Percentiles rank a stretch among this genome's conserved stretches.
Evolutionary conservation across 305 asterid genomes (phyloP).

Genomic region (Fraxinus baroniana): DNA sequence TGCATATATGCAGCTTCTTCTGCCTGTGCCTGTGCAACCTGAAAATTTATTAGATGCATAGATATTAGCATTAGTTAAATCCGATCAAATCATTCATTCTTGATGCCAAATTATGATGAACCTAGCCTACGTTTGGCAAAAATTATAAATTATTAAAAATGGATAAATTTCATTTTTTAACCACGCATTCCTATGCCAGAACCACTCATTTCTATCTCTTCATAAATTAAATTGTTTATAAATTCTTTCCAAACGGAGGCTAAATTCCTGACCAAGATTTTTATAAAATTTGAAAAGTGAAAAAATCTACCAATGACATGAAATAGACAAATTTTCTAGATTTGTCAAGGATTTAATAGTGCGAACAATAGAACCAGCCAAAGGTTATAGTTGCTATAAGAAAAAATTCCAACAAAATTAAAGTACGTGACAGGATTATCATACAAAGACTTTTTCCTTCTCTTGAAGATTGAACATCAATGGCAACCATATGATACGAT

Average conservation of each 20-base stretch:
- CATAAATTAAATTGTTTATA: no score
- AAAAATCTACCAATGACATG: neutral
- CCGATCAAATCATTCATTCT: neutral
- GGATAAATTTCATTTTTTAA: neutral
- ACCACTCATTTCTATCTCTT: neutral
- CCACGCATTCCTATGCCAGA: neutral
- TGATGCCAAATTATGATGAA: neutral
- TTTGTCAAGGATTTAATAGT: neutral
- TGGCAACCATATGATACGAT: neutral
- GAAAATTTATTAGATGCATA: slow-evolving; percentile 22
- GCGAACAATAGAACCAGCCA: neutral
- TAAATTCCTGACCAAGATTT: neutral
- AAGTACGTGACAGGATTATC: neutral
- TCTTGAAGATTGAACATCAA: neutral
- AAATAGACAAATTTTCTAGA: neutral
- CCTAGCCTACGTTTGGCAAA: neutral
- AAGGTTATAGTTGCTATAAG: neutral
- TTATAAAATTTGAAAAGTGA: neutral
- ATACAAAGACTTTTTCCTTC: neutral
- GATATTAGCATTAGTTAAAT: slow-evolving; percentile 5
- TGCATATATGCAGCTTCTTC: slow-evolving; percentile 62
- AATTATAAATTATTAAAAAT: no score
- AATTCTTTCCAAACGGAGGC: neutral
- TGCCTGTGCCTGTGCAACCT: slow-evolving; percentile 78
- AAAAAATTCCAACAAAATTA: neutral